A percentile compares a stretch with the other conserved stretches of the same genome.
Conservation (phyloP, 2,329 filamentous ascomycete species). For the Epicoccum sorghinum region DNA sequence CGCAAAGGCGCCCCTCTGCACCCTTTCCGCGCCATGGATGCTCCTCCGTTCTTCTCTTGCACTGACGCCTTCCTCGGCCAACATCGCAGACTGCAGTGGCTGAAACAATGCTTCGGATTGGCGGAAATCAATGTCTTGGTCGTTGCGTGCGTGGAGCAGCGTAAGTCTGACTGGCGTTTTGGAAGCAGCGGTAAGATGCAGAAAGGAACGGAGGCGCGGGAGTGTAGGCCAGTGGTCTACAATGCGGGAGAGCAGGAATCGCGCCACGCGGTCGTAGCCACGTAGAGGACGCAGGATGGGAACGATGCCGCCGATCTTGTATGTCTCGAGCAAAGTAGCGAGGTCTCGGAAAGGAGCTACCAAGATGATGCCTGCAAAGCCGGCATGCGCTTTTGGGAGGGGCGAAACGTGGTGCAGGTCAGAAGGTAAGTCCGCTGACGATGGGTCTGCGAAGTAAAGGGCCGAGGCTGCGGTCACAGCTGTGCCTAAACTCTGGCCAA, state of each 20-base stretch:
- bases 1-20: constrained; percentile 45
- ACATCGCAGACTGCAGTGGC: constrained; percentile 33
- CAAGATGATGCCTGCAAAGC: constrained; percentile 81
- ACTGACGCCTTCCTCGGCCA: constrained; percentile 36
- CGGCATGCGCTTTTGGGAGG: constrained; percentile 32
- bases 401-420: constrained; percentile 18
- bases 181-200: constrained; percentile 48
- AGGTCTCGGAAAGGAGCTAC: constrained; percentile 81
- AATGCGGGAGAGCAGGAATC: constrained; percentile 66
- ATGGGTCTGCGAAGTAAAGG: constrained; percentile 66
- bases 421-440: constrained; percentile 25
- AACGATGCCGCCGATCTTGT: constrained; percentile 77
- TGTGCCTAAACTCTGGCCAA: constrained; percentile 89
- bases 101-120: constrained; percentile 58
- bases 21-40: constrained; percentile 39
- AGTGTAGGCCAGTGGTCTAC: constrained; percentile 83
- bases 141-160: constrained; percentile 80
- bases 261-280: constrained; percentile 68
- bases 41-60: constrained; percentile 36
- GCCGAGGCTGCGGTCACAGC: constrained; percentile 78
- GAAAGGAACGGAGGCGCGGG: constrained; percentile 66
- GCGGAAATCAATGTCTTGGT: constrained; percentile 79
- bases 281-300: constrained; percentile 79
- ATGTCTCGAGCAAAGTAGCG: constrained; percentile 74
- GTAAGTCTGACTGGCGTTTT: constrained; percentile 62